Percentiles rank a stretch among this genome's conserved stretches.
Evolutionary conservation across 2,329 filamentous ascomycete genomes (phyloP).

Genomic region (Botrytis cinerea): DNA sequence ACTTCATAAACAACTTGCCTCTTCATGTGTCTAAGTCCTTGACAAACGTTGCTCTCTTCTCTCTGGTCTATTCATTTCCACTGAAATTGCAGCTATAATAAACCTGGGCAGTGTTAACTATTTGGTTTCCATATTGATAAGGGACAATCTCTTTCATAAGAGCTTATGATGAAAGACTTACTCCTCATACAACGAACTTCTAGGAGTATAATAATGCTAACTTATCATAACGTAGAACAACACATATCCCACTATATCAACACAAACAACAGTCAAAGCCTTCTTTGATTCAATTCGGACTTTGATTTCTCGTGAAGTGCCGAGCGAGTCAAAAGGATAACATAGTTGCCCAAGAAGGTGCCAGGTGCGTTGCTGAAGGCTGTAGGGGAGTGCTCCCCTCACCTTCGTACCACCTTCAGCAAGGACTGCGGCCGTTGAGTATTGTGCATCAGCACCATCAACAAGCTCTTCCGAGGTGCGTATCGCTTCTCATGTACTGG

Average conservation of each 20-base stretch:
- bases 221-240: neutral
- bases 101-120: neutral
- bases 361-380: neutral
- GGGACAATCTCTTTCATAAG: neutral
- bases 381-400: slow-evolving; percentile 46
- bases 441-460: slow-evolving; percentile 71
- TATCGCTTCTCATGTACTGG: neutral
- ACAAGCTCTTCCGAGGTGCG: slow-evolving; percentile 53
- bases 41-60: neutral
- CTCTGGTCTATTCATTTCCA: neutral
- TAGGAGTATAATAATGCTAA: neutral
- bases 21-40: neutral
- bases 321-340: neutral
- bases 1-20: neutral
- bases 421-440: slow-evolving; percentile 70
- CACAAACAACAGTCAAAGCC: neutral
- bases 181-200: neutral
- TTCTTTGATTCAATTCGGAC: neutral
- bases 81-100: too few species aligned
- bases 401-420: slow-evolving; percentile 60
- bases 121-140: neutral
- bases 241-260: neutral
- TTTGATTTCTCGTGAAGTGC: neutral
- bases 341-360: neutral
- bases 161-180: neutral